Conservation (phyloP, 352 stramenopile genomes). For the Pythium insidiosum region DNA sequence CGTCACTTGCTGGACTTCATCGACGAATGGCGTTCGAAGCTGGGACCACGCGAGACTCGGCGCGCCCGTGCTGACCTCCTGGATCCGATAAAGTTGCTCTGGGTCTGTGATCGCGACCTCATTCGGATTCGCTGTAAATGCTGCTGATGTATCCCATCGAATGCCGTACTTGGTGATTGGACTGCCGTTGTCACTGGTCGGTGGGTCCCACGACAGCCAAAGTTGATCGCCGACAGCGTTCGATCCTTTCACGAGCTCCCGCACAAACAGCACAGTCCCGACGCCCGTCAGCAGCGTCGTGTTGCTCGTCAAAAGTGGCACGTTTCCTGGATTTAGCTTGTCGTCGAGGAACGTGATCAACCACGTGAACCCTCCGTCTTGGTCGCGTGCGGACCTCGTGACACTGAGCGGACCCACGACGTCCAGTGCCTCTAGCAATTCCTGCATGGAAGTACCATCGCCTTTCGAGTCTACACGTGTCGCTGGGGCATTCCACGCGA, state of each 20-base stretch:
- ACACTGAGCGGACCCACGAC: conserved; percentile 39
- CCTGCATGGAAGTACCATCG: conserved; percentile 60
- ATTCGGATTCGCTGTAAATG: conserved; percentile 37
- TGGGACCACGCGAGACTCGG: conserved; percentile 51
- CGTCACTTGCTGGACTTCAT: conserved; percentile 40
- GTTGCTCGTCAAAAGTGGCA: conserved; percentile 38
- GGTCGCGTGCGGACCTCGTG: conserved; percentile 26
- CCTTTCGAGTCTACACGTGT: conserved; percentile 21
- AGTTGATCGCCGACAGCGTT: conserved; percentile 64
- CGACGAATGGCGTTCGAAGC: conserved; percentile 16
- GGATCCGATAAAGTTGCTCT: conserved; percentile 38
- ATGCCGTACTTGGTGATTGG: conserved; percentile 61
- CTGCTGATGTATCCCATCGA: conserved; percentile 49
- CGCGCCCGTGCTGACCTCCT: conserved; percentile 42
- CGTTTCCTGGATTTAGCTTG: conserved; percentile 46
- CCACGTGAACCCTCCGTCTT: conserved; percentile 56
- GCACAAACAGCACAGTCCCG: conserved; percentile 30
- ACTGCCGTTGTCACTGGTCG: conserved; percentile 48
- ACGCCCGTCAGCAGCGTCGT: conserved; percentile 23
- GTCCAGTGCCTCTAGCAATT: conserved; percentile 58
- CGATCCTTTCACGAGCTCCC: conserved; percentile 55
- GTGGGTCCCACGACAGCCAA: conserved; percentile 70
- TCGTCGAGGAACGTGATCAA: conserved; percentile 74
- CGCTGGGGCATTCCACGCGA: conserved; percentile 37
- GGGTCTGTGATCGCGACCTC: conserved; percentile 44